phyloP scores from a whole-genome alignment of 345 rosid genomes.

The Syzygium aqueum region DNA sequence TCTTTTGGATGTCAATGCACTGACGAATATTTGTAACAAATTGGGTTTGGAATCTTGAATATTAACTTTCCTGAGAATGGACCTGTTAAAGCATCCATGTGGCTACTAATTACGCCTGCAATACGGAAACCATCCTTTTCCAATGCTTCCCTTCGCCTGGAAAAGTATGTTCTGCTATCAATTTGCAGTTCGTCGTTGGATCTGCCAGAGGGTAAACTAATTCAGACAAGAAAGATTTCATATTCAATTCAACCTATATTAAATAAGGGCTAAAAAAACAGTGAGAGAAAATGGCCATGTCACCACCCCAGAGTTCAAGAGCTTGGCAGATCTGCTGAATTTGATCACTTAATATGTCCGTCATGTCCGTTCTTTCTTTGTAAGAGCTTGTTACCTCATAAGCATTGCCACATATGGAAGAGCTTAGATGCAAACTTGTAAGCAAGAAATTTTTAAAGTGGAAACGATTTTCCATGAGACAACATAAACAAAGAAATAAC shows the following conservation, averaged over 20 bases:
- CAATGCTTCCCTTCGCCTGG: constrained; percentile 19
- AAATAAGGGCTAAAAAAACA: not conserved
- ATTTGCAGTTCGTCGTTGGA: constrained; percentile 30
- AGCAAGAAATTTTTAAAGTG: not conserved
- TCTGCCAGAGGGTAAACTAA: constrained; percentile 20
- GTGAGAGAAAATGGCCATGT: not conserved
- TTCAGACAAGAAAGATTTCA: not conserved
- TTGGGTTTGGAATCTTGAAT: constrained; percentile 67
- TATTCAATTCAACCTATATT: not conserved
- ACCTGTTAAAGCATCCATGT: constrained; percentile 59
- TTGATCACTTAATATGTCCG: not conserved
- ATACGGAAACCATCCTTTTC: constrained; percentile 27
- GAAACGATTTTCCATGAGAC: not conserved
- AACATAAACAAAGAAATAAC: not conserved
- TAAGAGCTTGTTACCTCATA: not conserved
- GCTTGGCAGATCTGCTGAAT: not conserved
- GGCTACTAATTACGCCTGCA: constrained; percentile 45
- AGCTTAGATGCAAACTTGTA: not conserved
- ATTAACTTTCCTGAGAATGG: constrained; percentile 25
- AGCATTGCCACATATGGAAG: not conserved
- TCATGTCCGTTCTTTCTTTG: not conserved
- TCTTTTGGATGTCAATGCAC: not conserved
- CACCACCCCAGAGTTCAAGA: not conserved
- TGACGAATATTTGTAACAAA: not conserved
- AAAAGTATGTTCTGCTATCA: constrained; percentile 24